These are phyloP conservation scores for Lantana camara DNA, from an alignment of 257 asterid genomes.

Conservation along the genomic window DNA sequence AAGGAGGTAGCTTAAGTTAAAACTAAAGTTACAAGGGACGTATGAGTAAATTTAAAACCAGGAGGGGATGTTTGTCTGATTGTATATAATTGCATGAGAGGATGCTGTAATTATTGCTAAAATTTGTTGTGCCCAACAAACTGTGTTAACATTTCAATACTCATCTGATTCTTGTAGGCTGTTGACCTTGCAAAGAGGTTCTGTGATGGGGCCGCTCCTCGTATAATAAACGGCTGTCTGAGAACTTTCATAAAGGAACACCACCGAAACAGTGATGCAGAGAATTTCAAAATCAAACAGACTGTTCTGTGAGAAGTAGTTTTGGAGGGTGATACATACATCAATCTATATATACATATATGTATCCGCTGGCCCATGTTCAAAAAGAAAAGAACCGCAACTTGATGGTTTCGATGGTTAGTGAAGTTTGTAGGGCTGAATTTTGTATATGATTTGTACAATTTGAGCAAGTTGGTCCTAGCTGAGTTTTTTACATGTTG, in stretches of 20 bases:
- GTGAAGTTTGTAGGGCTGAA: background rate
- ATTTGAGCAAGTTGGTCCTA: background rate
- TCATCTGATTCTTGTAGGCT: conserved; percentile 51
- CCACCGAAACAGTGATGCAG: conserved; percentile 30
- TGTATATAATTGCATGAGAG: background rate
- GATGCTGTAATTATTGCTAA: too few species aligned
- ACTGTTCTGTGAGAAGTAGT: conserved; percentile 27
- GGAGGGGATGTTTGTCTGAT: too few species aligned
- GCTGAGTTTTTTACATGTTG: too few species aligned
- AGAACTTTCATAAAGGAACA: conserved; percentile 61
- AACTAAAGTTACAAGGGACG: too few species aligned
- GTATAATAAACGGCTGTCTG: conserved; percentile 84
- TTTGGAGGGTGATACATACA: conserved; percentile 7
- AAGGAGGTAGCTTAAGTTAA: too few species aligned
- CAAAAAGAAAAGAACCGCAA: background rate
- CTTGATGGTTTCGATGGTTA: conserved; percentile 9
- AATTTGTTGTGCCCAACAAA: background rate
- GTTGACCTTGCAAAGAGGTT: conserved; percentile 96
- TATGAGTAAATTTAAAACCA: too few species aligned
- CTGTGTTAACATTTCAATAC: background rate
- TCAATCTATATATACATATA: background rate
- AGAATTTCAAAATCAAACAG: conserved; percentile 28
- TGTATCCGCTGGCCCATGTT: too few species aligned
- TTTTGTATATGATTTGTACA: background rate
- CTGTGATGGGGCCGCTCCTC: conserved; percentile 98